These are phyloP conservation scores for Pyrus betulifolia DNA, from an alignment of 306 rosid species.

Conservation along the genomic window DNA sequence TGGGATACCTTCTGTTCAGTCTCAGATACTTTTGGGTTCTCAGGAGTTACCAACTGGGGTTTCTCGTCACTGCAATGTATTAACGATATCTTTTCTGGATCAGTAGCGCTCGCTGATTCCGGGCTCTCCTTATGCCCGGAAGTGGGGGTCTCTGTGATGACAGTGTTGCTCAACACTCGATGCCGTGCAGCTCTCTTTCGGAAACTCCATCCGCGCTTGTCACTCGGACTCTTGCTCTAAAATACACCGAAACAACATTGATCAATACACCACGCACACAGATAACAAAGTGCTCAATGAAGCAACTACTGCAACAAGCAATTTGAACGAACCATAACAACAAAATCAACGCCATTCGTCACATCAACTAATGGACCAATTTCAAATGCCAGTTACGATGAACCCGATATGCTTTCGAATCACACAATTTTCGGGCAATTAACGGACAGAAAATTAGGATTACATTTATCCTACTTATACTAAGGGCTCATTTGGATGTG, in stretches of 20 bases:
- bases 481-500: too few relatives aligned
- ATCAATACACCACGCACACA: background rate
- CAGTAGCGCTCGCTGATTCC: constrained; percentile 46
- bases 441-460: background rate
- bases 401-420: background rate
- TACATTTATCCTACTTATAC: background rate
- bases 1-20: constrained; percentile 25
- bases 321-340: background rate
- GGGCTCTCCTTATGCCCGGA: constrained; percentile 55
- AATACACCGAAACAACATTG: background rate
- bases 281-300: background rate
- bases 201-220: constrained; percentile 94
- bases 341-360: background rate
- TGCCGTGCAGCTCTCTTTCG: constrained; percentile 78
- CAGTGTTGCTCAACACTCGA: constrained; percentile 89
- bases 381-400: background rate
- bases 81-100: constrained; percentile 45
- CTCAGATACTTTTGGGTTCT: constrained; percentile 29
- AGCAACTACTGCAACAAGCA: background rate
- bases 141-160: constrained; percentile 43
- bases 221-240: constrained; percentile 63
- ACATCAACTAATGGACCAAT: background rate
- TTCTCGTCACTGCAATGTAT: constrained; percentile 48
- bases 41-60: constrained; percentile 32
- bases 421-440: background rate